Percentiles rank a stretch among this genome's conserved stretches.
Conservation (phyloP, 2,329 filamentous ascomycete genomes). For the Clonostachys rhizophaga region DNA sequence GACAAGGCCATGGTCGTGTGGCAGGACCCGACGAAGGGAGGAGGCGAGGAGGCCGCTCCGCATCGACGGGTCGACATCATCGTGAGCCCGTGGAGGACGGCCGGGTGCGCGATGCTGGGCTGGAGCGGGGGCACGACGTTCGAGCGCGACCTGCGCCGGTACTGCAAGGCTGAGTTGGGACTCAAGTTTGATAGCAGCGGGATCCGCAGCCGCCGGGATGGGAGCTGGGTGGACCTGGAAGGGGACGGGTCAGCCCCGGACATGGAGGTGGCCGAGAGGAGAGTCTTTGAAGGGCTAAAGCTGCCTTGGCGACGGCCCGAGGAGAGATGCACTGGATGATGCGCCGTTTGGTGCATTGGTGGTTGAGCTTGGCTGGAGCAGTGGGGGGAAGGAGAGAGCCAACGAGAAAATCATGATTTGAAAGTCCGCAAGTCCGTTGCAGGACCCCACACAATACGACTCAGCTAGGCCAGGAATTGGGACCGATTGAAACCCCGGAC, state of each 20-base stretch:
- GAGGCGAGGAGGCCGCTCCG: conserved; percentile 16
- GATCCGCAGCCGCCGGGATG: conserved; percentile 62
- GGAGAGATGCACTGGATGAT: conserved; percentile 63
- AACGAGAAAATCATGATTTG: not conserved
- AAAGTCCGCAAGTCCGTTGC: not conserved
- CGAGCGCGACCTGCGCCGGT: conserved; percentile 76
- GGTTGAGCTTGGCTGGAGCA: no score
- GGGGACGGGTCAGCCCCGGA: conserved; percentile 36
- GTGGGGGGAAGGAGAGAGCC: not conserved
- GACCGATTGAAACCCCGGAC: no score
- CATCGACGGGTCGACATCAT: conserved; percentile 93
- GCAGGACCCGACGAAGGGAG: conserved; percentile 44
- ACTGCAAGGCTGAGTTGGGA: conserved; percentile 65
- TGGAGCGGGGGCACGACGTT: conserved; percentile 92
- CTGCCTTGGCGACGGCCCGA: conserved; percentile 62
- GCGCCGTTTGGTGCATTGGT: no score
- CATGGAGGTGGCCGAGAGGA: conserved; percentile 70
- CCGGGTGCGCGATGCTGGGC: conserved; percentile 81
- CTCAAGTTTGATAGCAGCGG: conserved; percentile 94
- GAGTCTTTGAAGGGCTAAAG: conserved; percentile 73
- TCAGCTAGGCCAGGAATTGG: no score
- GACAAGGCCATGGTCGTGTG: conserved; percentile 93
- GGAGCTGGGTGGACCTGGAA: conserved; percentile 68
- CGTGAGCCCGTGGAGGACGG: conserved; percentile 80
- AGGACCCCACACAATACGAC: not conserved